Evolutionary conservation across 257 asterid species (phyloP).

Genomic region (Capsicum baccatum): DNA sequence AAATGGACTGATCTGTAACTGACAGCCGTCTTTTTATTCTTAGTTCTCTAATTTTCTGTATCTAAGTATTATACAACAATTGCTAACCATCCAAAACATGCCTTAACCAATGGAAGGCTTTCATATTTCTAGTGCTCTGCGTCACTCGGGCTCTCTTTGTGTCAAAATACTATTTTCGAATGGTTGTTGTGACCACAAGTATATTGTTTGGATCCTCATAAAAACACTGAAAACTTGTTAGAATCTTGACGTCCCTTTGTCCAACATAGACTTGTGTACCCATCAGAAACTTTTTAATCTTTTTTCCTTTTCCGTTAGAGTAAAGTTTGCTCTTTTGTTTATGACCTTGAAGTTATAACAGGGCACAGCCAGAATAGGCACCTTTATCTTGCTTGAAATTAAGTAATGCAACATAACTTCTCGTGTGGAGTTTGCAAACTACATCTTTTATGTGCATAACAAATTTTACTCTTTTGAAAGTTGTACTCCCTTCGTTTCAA

Average conservation of each 20-base stretch:
- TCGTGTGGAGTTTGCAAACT: background rate
- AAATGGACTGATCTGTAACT: background rate
- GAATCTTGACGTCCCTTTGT: background rate
- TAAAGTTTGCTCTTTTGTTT: background rate
- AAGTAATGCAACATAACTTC: background rate
- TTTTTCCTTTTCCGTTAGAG: background rate
- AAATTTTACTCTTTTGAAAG: background rate
- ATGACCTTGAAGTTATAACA: background rate
- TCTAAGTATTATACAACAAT: background rate
- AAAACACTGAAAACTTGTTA: background rate
- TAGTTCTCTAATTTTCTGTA: background rate
- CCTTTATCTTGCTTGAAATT: background rate
- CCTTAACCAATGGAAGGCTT: background rate
- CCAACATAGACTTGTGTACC: background rate
- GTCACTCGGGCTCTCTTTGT: background rate
- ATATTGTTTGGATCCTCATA: conserved; percentile 8
- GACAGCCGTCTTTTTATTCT: background rate
- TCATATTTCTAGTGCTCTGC: background rate
- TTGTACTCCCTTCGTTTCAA: background rate
- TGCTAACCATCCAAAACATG: background rate
- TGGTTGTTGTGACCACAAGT: background rate
- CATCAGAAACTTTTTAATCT: background rate
- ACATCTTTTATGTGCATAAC: background rate
- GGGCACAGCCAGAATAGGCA: background rate
- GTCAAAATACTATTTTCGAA: background rate